phyloP scores from a whole-genome alignment of 2,329 filamentous ascomycete species.

The Dactylonectria estremocensis region DNA sequence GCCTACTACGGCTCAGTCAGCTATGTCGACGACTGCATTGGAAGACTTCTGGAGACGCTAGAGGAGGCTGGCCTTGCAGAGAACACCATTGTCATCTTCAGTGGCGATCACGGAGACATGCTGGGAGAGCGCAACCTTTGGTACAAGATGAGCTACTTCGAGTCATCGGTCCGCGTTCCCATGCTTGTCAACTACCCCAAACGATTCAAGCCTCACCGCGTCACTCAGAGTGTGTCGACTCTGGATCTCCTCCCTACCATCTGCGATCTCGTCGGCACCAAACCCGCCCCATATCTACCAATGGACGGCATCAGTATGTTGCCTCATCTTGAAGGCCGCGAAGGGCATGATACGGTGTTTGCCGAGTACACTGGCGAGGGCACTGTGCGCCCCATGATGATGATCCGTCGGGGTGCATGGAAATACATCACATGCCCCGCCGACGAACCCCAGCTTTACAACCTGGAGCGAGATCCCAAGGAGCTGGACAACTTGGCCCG shows the following conservation, averaged over 20 bases:
- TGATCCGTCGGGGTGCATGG: slow-evolving; percentile 92
- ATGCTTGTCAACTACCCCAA: slow-evolving; percentile 87
- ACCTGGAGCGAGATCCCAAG: slow-evolving; percentile 81
- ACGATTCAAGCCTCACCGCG: slow-evolving; percentile 81
- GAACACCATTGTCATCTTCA: slow-evolving; percentile 93
- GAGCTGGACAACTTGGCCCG: slow-evolving; percentile 83
- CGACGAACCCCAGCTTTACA: slow-evolving; percentile 88
- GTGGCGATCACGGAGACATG: slow-evolving; percentile 96
- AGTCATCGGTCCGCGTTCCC: slow-evolving; percentile 90
- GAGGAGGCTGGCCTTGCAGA: slow-evolving; percentile 85
- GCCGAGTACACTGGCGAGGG: slow-evolving; percentile 97
- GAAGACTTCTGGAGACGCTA: slow-evolving; percentile 83
- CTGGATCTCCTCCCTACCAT: slow-evolving; percentile 92
- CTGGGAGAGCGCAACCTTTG: slow-evolving; percentile 91
- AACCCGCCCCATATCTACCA: slow-evolving; percentile 79
- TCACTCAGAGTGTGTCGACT: slow-evolving; percentile 89
- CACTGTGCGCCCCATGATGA: slow-evolving; percentile 89
- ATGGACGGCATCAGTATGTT: slow-evolving; percentile 88
- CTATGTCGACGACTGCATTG: slow-evolving; percentile 94
- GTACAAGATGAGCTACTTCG: slow-evolving; percentile 99
- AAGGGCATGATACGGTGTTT: slow-evolving; percentile 89
- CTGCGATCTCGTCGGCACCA: slow-evolving; percentile 83
- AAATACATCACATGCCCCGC: slow-evolving; percentile 91
- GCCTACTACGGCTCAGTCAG: slow-evolving; percentile 95
- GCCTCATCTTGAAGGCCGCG: slow-evolving; percentile 77